phyloP scores from a whole-genome alignment of 305 asterid genomes.

The Monarda citriodora region DNA sequence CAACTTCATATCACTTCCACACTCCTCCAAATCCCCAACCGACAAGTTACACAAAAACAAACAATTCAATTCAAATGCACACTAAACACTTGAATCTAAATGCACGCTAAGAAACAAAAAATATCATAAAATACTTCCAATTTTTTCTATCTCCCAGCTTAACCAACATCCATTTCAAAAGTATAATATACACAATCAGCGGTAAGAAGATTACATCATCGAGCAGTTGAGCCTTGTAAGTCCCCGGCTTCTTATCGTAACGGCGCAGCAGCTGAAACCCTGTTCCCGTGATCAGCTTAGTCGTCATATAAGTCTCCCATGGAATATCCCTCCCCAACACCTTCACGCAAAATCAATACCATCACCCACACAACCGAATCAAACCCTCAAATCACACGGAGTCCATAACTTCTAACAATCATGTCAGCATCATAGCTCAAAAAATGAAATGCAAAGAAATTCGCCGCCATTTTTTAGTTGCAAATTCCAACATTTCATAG shows the following conservation, averaged over 20 bases:
- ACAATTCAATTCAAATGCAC: neutral
- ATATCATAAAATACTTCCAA: neutral
- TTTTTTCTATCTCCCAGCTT: neutral
- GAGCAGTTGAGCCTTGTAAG: constrained; percentile 78
- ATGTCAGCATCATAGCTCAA: constrained; percentile 10
- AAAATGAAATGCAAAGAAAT: neutral
- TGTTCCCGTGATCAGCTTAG: constrained; percentile 88
- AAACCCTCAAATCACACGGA: constrained; percentile 9
- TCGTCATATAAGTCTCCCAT: constrained; percentile 94
- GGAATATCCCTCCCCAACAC: constrained; percentile 92
- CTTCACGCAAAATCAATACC: constrained; percentile 34
- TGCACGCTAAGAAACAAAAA: neutral
- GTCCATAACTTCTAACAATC: constrained; percentile 1
- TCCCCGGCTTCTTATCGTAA: constrained; percentile 84
- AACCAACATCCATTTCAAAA: constrained; percentile 14
- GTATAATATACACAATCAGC: constrained; percentile 19
- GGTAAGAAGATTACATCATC: constrained; percentile 61
- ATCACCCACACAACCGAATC: constrained; percentile 2
- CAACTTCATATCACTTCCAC: neutral
- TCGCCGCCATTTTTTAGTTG: constrained; percentile 8
- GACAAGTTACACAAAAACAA: neutral
- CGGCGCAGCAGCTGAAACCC: constrained; percentile 92
- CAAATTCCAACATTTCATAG: constrained; percentile 5
- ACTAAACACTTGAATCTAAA: too few relatives aligned
- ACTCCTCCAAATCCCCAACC: neutral